Conservation (phyloP, 2,329 filamentous ascomycete genomes). For the Dryadomyces quercivorus region DNA sequence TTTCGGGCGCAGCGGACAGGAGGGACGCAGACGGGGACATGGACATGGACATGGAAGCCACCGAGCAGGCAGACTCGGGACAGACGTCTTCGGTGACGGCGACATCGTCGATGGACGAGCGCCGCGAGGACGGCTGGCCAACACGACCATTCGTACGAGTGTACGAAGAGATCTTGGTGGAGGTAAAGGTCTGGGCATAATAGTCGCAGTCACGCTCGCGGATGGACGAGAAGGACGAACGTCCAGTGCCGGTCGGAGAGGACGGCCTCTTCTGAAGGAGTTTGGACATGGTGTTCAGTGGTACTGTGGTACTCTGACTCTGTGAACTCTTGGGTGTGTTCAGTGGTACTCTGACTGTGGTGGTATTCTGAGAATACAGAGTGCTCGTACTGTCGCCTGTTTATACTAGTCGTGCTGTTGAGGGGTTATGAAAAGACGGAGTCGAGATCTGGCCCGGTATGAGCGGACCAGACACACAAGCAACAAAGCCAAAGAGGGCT, state of each 20-base stretch:
- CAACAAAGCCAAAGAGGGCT: constrained; percentile 10
- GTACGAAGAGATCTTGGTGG: constrained; percentile 50
- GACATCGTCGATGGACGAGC: constrained; percentile 29
- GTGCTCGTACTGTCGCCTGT: too few species aligned
- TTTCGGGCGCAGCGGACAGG: too few species aligned
- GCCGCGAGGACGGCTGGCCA: constrained; percentile 10
- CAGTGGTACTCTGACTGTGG: too few species aligned
- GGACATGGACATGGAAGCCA: constrained; percentile 11
- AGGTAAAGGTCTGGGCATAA: constrained; percentile 50
- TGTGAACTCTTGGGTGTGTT: too few species aligned
- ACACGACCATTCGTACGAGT: constrained; percentile 8
- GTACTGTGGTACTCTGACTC: too few species aligned
- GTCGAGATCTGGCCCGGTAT: neutral
- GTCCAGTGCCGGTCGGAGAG: constrained; percentile 16
- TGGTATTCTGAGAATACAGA: too few species aligned
- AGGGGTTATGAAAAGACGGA: neutral
- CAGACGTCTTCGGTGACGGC: constrained; percentile 32
- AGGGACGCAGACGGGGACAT: neutral
- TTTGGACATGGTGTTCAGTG: constrained; percentile 9
- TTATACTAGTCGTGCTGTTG: too few species aligned
- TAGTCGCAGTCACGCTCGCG: constrained; percentile 46
- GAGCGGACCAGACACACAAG: neutral
- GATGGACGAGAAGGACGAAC: constrained; percentile 50
- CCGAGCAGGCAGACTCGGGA: constrained; percentile 13
- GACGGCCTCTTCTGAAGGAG: constrained; percentile 7